Base-by-base conservation (phyloP, 176 grass and related monocot genomes). In the Triticum turgidum region DNA sequence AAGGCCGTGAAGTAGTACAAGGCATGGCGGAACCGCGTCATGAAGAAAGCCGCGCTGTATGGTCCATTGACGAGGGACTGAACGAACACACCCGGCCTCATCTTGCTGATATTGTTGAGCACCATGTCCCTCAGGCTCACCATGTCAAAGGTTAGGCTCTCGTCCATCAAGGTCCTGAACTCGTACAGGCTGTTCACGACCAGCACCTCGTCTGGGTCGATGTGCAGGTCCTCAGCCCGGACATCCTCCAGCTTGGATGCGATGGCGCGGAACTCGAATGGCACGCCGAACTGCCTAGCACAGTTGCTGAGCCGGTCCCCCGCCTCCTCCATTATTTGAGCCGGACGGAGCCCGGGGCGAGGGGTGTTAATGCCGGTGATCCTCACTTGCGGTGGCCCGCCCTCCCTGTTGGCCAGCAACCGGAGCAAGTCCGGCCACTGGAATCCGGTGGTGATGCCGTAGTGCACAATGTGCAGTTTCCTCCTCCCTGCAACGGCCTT, bases 241-340 rank as follows among this genome's bases (percentile, higher is more conserved):
- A 90, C 59, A 8, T 61, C 58, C 73, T 92, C 83, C 80, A 27
- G 84, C 78, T 84, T 89, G 10, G 83, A 64, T 21, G 84, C 79
- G 12, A 89, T 86, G 11, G 87, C 71, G 39, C 27, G 65, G 73
- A 82, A 89, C 72, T 89, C 80, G 84, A 92, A 92, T 4, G 90
- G 83, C 35, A 92, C 44, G 1, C 77, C 39, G 11, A 86, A 86
- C 63, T 76, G 22, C 1, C 32, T 22, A 12, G 87, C 90, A 10
- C 82, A 92, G 65, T 69, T 27, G 29, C 37, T 64, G 33, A 92
- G 80, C 2, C 90, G 65, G 17, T 20, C 34, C 18, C 80, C 87
- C 11, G 83, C 73, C n/a, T 86, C 87, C 54, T 87, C 61, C 51
- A 54, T 54, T 54, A 54, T 6, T 54, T 54, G 51, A 54, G 51